These are phyloP conservation scores for Sclerotinia minor DNA, from an alignment of 2,329 filamentous ascomycete species.

Conservation along the genomic window DNA sequence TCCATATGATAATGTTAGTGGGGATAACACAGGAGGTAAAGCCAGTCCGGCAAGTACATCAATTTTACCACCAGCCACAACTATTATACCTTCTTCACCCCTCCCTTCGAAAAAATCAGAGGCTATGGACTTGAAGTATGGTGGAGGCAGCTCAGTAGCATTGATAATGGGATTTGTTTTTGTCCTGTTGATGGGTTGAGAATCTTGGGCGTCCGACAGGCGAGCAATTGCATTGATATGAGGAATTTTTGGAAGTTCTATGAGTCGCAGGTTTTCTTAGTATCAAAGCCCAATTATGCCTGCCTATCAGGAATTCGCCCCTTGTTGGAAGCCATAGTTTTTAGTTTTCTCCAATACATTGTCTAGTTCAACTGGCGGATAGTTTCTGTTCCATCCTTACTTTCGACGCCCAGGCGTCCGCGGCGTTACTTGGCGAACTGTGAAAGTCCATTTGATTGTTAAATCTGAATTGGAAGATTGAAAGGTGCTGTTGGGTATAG, in stretches of 20 bases:
- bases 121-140: conserved; percentile 11
- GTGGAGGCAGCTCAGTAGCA: conserved; percentile 5
- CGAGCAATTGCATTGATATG: not conserved
- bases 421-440: too few relatives aligned
- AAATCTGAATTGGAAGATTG: not conserved
- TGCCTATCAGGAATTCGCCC: too few relatives aligned
- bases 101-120: conserved; percentile 14
- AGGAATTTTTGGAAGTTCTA: not conserved
- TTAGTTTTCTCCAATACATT: not conserved
- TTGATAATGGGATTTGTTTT: conserved; percentile 20
- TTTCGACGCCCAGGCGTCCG: too few relatives aligned
- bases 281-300: not conserved
- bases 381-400: not conserved
- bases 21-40: conserved; percentile 27
- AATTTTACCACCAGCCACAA: not conserved
- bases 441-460: not conserved
- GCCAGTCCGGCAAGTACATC: not conserved
- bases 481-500: too few relatives aligned
- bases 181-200: conserved; percentile 17
- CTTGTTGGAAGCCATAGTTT: not conserved
- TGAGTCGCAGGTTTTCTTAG: conserved; percentile 1
- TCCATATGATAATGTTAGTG: conserved; percentile 29
- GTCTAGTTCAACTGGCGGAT: not conserved
- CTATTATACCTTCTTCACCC: not conserved
- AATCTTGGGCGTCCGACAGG: not conserved